These are phyloP conservation scores for Peziza echinospora DNA, from an alignment of 495 filamentous ascomycete genomes.

Conservation along the genomic window DNA sequence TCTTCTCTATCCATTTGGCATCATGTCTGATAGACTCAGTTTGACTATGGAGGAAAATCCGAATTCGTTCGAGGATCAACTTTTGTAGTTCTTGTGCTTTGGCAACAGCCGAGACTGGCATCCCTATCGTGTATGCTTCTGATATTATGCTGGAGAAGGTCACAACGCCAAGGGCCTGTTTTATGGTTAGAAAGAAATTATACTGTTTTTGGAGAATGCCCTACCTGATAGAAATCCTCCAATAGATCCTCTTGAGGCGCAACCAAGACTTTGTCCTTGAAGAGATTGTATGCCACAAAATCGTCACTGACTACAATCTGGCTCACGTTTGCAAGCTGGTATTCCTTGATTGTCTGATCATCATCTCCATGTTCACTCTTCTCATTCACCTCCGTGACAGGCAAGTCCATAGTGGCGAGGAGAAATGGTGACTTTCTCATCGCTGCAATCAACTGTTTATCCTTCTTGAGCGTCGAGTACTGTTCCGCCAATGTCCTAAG, in stretches of 20 bases:
- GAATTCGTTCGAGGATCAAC: constrained; percentile 61
- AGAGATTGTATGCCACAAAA: constrained; percentile 59
- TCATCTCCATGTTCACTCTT: constrained; percentile 38
- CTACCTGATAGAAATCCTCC: constrained; percentile 54
- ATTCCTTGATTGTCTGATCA: constrained; percentile 52
- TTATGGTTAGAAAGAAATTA: too few relatives aligned
- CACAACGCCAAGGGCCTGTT: background rate
- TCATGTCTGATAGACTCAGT: constrained; percentile 60
- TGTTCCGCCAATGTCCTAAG: constrained; percentile 56
- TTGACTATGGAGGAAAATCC: constrained; percentile 58
- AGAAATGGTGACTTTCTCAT: constrained; percentile 61
- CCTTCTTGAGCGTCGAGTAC: constrained; percentile 42
- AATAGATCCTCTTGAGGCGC: constrained; percentile 73
- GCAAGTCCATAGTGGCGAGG: constrained; percentile 55
- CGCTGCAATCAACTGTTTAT: constrained; percentile 50
- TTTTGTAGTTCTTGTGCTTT: constrained; percentile 42
- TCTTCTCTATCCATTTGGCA: constrained; percentile 70
- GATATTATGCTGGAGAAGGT: constrained; percentile 1
- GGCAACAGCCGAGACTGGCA: constrained; percentile 24
- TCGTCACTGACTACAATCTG: constrained; percentile 71
- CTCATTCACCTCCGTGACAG: constrained; percentile 23
- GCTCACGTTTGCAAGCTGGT: constrained; percentile 43
- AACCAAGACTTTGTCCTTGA: constrained; percentile 56
- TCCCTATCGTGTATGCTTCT: constrained; percentile 22
- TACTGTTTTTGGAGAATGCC: too few relatives aligned